These are phyloP conservation scores for Nakaseomyces uthaithaninus DNA, from an alignment of 1,139 yeast species.

Conservation along the genomic window DNA sequence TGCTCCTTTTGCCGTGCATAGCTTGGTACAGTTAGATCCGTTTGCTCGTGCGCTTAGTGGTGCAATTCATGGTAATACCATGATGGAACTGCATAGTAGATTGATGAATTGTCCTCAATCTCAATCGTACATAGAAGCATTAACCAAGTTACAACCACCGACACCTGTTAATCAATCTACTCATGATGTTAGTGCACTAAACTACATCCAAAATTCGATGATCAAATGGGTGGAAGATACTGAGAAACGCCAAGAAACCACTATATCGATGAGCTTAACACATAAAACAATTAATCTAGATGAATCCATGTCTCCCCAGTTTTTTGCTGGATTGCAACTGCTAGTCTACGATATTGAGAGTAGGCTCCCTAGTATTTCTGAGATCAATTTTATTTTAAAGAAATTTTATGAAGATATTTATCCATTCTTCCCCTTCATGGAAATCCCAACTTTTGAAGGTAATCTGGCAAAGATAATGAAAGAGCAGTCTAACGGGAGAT, in stretches of 20 bases:
- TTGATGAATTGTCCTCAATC: conserved; percentile 3
- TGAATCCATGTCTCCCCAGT: conserved; percentile 16
- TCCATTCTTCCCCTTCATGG: conserved; percentile 22
- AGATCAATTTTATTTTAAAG: conserved; percentile 12
- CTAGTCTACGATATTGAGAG: conserved; percentile 14
- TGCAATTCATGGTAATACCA: conserved; percentile 17
- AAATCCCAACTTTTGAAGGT: conserved; percentile 18
- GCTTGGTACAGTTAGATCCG: conserved; percentile 15
- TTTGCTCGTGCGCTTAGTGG: conserved; percentile 15
- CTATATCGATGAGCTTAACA: conserved; percentile 8
- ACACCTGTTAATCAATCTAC: background rate
- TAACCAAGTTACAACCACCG: conserved; percentile 1
- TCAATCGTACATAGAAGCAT: background rate
- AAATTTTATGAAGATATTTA: conserved; percentile 19
- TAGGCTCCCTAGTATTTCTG: conserved; percentile 10
- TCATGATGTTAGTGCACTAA: conserved; percentile 12
- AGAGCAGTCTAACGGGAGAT: conserved; percentile 6
- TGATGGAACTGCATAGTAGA: conserved; percentile 12
- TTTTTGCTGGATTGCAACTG: conserved; percentile 11
- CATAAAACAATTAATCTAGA: conserved; percentile 11
- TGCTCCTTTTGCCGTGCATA: conserved; percentile 15
- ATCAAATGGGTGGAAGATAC: conserved; percentile 15
- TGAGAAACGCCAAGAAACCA: conserved; percentile 11
- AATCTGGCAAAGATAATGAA: conserved; percentile 12
- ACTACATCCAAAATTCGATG: conserved; percentile 17